Evolutionary conservation across 306 rosid genomes (phyloP).

Genomic region (Medicago ruthenica): DNA sequence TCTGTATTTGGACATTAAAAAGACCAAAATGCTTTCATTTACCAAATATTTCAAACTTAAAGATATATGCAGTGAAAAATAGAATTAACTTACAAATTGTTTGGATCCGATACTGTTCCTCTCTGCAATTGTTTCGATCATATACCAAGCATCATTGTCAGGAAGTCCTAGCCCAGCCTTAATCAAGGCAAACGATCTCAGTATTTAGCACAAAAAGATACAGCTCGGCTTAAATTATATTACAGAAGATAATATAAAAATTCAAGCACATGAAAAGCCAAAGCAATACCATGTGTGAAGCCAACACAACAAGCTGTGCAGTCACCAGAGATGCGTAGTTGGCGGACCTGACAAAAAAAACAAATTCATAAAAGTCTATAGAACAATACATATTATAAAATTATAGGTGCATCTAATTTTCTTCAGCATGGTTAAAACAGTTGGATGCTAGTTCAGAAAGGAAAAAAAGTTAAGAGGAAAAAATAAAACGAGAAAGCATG

Average conservation of each 20-base stretch:
- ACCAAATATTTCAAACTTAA: constrained; percentile 23
- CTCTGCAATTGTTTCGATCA: constrained; percentile 94
- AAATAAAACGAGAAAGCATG: neutral
- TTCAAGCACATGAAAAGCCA: constrained; percentile 37
- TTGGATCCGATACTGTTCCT: constrained; percentile 89
- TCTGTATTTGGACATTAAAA: constrained; percentile 16
- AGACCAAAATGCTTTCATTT: constrained; percentile 27
- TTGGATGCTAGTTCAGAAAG: constrained; percentile 10
- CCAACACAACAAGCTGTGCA: constrained; percentile 76
- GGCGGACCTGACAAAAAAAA: constrained; percentile 62
- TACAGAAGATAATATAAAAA: constrained; percentile 17
- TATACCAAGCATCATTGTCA: constrained; percentile 92
- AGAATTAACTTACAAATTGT: constrained; percentile 77
- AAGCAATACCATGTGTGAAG: constrained; percentile 89
- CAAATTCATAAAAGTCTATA: constrained; percentile 20
- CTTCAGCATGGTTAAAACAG: constrained; percentile 5
- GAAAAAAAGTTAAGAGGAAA: neutral
- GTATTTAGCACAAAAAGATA: constrained; percentile 27
- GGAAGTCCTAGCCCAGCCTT: constrained; percentile 98
- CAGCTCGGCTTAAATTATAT: constrained; percentile 26
- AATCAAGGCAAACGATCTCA: constrained; percentile 41
- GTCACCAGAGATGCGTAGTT: constrained; percentile 93
- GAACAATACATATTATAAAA: constrained; percentile 32
- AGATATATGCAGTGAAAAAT: constrained; percentile 17
- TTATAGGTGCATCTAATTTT: constrained; percentile 14